Evolutionary conservation across 192 early-diverging fungal species (phyloP), one percentile per base, ranked within the genome.

Genomic region (Chytriomyces sp.): DNA sequence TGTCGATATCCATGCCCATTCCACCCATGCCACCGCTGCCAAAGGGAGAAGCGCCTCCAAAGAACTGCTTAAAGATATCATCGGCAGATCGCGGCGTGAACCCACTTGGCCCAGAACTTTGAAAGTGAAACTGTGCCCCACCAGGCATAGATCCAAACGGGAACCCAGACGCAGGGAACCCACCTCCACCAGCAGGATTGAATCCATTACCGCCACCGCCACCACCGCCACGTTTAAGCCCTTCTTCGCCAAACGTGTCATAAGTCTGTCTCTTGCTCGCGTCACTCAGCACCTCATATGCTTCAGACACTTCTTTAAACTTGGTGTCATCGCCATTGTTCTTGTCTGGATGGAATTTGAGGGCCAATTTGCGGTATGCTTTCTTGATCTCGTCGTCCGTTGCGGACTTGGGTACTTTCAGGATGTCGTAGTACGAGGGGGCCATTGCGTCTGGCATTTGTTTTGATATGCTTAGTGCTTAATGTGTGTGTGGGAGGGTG

Each of bases 31-130:
- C 79, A 18, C 69, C 80, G 23, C 80, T 67, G 53, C 82, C 86
- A 67, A 87, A 92, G 80, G 49, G 83, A 77, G 20, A 72, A 6
- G 67, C 64, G 6, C 87, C 85, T 69, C 91, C 85, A 87, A 98
- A 97, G 88, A 98, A 93, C 72, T 91, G 89, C 23, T 84, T 83
- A 74, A 98, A 99, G 72, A 99, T 97, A 45, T 95, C 92, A 28
- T 98, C 93, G 9, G 98, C 94, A 20, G 49, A 86, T 3, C 89
- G 87, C 45, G 95, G 95, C 24, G 82, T 82, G 85, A 94, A 92
- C 5, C 94, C 92, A 68, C 90, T 90, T 18, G 83, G 83, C 45
- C 87, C 84, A 6, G 67, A 3, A 2, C 45, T 10, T 35, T 35
- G 35, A 63, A 62, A 62, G 71, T 73, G 71, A 46, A 73, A 73